Conservation (phyloP, 306 rosid species). For the Sindora glabra region DNA sequence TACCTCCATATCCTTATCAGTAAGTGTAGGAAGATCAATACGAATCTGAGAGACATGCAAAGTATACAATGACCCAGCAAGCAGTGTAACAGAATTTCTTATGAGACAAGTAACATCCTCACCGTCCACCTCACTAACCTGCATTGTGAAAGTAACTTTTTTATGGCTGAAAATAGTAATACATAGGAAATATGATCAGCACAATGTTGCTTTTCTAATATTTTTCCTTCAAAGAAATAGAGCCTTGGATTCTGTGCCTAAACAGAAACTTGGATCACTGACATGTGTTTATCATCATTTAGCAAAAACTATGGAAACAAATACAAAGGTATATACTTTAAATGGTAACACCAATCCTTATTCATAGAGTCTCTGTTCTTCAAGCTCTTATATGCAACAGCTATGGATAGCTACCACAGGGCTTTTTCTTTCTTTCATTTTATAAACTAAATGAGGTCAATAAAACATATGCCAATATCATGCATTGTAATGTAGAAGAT, state of each 20-base stretch:
- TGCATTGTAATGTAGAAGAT: background rate
- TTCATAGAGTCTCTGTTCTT: too few species aligned
- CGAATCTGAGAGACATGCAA: slow-evolving; percentile 86
- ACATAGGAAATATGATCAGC: background rate
- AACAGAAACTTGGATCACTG: too few species aligned
- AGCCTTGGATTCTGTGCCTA: too few species aligned
- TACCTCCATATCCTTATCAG: slow-evolving; percentile 82
- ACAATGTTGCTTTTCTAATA: background rate
- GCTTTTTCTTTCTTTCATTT: too few species aligned
- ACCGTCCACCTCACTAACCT: slow-evolving; percentile 76
- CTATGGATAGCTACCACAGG: background rate
- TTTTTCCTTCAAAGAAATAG: too few species aligned
- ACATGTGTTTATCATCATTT: too few species aligned
- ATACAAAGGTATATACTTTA: too few species aligned
- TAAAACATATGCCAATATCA: background rate
- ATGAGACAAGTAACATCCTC: slow-evolving; percentile 70
- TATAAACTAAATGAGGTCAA: too few species aligned
- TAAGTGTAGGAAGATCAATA: slow-evolving; percentile 79
- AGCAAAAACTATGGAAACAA: too few species aligned
- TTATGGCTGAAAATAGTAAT: background rate
- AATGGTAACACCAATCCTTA: too few species aligned
- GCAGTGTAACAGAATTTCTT: slow-evolving; percentile 81
- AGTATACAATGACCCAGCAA: slow-evolving; percentile 83
- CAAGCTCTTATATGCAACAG: background rate
- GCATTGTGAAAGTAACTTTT: slow-evolving; percentile 9